Evolutionary conservation across 495 filamentous ascomycete genomes (phyloP), one percentile per base, ranked within the genome.

Genomic region (Aspergillus ellipticus): DNA sequence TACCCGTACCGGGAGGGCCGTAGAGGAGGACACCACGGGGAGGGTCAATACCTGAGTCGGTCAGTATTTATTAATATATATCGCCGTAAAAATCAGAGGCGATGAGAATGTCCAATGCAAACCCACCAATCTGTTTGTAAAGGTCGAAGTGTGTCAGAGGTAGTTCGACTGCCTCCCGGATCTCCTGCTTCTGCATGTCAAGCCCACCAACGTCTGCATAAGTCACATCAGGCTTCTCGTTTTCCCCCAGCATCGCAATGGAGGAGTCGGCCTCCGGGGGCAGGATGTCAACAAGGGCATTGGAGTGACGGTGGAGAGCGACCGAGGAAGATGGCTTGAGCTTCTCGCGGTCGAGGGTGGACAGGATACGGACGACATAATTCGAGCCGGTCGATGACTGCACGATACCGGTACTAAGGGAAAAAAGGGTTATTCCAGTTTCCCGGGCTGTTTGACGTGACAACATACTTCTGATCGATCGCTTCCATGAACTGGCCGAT

Each of bases 401-500:
- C 45, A 98, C 94, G 62, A 98, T 98, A 55, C 95, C 95, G 57
- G 95, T 98, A 69, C 92, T 97, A 56, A 20, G 29, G 15, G 13
- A 24, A 39, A 48, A 16, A 37, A 79, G 49, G 78, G 71, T 11
- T 42, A 24, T 19, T 10, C 9, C 35, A 20, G 11, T 10, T 5
- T 45, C 22, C 22, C n/a, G 0, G 6, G 5, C 4, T 1, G 2
- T 17, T 29, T 35, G 4, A 19, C 31, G 11, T 46, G 10, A 16
- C 9, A 42, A 52, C 82, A 72, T 82, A 97, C 92, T 97, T 98
- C 70, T 98, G 95, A 74, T 98, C 94, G 64, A 98, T 98, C 49
- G 94, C 94, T 75, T 98, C 94, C 94, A 98, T 98, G 72, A 98
- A 98, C 76, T 98, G 94, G 47, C 94, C 94, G 70, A 98, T 98